These are phyloP conservation scores for Xylariaceae sp. DNA, from an alignment of 2,329 filamentous ascomycete genomes.

Conservation along the genomic window DNA sequence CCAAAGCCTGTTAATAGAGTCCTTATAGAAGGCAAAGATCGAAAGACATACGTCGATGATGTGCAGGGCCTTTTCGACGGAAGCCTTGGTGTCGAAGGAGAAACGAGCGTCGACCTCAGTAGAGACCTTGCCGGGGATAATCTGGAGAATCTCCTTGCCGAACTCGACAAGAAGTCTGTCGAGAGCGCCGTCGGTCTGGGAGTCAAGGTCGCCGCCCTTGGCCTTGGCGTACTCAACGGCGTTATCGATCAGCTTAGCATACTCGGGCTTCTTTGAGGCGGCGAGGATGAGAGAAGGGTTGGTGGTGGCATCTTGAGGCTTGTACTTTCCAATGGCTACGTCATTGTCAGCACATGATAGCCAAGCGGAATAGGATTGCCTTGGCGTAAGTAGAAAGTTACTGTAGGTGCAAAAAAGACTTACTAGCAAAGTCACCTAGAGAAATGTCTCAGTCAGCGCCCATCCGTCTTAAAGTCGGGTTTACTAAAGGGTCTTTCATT, in stretches of 20 bases:
- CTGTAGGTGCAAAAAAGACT: constrained; percentile 48
- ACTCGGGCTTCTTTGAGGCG: constrained; percentile 97
- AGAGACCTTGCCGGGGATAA: constrained; percentile 97
- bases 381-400: not conserved
- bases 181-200: constrained; percentile 87
- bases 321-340: constrained; percentile 96
- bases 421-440: constrained; percentile 78
- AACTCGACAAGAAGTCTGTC: constrained; percentile 97
- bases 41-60: constrained; percentile 85
- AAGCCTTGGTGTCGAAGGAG: constrained; percentile 93
- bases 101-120: constrained; percentile 97
- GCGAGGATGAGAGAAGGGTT: constrained; percentile 99
- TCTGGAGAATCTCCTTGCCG: constrained; percentile 94
- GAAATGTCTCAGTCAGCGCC: constrained; percentile 42
- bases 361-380: no score
- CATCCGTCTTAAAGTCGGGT: constrained; percentile 6
- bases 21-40: not conserved
- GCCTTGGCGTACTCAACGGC: constrained; percentile 87
- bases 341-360: constrained; percentile 32
- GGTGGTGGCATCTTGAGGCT: constrained; percentile 99
- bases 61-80: constrained; percentile 93
- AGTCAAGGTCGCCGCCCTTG: constrained; percentile 71
- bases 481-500: constrained; percentile 1
- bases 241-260: constrained; percentile 87
- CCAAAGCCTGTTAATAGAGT: constrained; percentile 15